Base-by-base conservation (phyloP, 352 stramenopile species). In the Globisporangium carolinianum region DNA sequence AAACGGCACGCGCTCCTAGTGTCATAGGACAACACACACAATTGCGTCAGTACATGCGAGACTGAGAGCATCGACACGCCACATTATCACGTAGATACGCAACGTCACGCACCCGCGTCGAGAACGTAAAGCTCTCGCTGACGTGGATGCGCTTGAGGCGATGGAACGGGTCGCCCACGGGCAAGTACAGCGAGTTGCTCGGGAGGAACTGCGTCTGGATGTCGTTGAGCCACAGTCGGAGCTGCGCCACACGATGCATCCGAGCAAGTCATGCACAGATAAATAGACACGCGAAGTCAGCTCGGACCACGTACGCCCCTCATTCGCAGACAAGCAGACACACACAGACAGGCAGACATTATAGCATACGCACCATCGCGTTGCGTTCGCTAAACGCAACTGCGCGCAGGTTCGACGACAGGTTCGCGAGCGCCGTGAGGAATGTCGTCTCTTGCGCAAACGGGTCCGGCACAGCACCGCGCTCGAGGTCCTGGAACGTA, bases 61-160 rank as follows among this genome's bases (percentile, higher is more conserved):
- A 32, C 24, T 32, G 24, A 32, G 24, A 0, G 24, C 2, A 32
- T 32, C 24, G 24, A 32, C 24, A 32, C 24, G 24, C 24, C 24
- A 32, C 24, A 32, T 32, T 32, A 32, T 32, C 24, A 32, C 24
- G 24, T 32, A 32, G 24, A 32, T 32, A 32, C 24, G 24, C 24
- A 3, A 32, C 24, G 24, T 14, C 9, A 15, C 57, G 14, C 61
- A 83, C 73, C 17, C 83, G 59, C 9, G 83, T 93, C 14, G 79
- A 90, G 53, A 94, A 94, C 0, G 81, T 91, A 65, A 94, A 94
- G 58, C 81, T 89, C 53, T 94, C 83, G 6, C 68, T 69, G 8
- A 91, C 72, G 56, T 91, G 83, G 45, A 94, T 83, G 18, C 72
- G 73, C 63, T 91, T 91, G 39, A 94, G 62, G 5, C 79, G 76